Percentiles rank a stretch among this genome's conserved stretches.
phyloP scores from a whole-genome alignment of 441 rosid species.

The Syzygium syzygioides region DNA sequence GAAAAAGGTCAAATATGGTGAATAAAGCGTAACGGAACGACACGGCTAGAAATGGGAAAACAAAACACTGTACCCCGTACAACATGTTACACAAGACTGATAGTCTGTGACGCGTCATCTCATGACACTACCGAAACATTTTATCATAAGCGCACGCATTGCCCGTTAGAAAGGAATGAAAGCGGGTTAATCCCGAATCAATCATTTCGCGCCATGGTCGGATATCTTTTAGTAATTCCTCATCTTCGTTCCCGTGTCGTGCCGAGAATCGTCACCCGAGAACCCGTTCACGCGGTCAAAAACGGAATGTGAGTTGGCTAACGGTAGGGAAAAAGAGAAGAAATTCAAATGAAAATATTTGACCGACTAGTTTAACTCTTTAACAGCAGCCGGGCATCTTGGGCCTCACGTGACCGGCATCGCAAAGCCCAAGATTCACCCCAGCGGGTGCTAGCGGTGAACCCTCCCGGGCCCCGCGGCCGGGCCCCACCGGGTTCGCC shows the following conservation, averaged over 20 bases:
- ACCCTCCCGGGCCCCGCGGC: background rate
- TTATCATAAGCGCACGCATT: background rate
- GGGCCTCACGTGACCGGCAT: conserved; percentile 9
- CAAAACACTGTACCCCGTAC: background rate
- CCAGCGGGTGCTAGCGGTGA: background rate
- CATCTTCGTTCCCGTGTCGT: background rate
- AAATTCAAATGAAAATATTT: background rate
- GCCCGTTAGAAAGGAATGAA: background rate
- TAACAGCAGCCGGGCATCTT: background rate
- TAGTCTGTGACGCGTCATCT: background rate
- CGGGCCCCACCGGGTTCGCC: background rate
- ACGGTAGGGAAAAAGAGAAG: background rate
- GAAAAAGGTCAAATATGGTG: background rate
- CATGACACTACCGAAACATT: background rate
- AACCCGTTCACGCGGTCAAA: background rate
- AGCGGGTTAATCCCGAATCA: background rate
- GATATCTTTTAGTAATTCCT: background rate
- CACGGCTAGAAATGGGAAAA: background rate
- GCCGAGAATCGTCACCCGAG: background rate
- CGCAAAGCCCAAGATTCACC: background rate
- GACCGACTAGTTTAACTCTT: background rate
- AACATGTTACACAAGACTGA: background rate
- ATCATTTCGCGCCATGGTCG: background rate
- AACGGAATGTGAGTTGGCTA: background rate
- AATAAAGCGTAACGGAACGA: background rate